Evolutionary conservation across 2,329 filamentous ascomycete genomes (phyloP).

Genomic region (Sporothrix variecibatus): DNA sequence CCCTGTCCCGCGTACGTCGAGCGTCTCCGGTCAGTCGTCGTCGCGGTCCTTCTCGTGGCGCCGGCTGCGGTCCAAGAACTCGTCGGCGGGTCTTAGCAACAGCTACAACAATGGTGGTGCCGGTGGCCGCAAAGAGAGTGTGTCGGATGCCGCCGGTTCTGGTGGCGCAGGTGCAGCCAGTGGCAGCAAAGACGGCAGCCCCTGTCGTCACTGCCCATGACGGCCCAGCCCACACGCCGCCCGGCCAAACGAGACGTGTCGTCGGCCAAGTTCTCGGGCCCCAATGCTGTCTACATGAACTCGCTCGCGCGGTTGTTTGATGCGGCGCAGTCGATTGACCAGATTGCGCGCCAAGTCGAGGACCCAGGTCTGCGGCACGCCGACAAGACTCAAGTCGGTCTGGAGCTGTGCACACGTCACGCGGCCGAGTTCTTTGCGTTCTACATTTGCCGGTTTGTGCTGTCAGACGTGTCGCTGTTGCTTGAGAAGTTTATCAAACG

Average conservation of each 20-base stretch:
- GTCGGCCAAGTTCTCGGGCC: conserved; percentile 73
- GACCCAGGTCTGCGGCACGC: conserved; percentile 90
- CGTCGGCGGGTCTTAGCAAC: conserved; percentile 60
- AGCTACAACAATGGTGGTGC: conserved; percentile 45
- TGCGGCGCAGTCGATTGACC: conserved; percentile 87
- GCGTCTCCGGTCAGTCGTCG: conserved; percentile 72
- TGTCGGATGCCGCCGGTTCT: conserved; percentile 45
- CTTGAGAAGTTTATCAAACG: conserved; percentile 97
- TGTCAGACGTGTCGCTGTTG: conserved; percentile 79
- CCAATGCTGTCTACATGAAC: conserved; percentile 88
- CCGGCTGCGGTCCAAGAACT: conserved; percentile 86
- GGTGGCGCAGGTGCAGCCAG: not conserved
- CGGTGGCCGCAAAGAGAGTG: conserved; percentile 44
- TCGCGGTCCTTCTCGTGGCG: conserved; percentile 84
- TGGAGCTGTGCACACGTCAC: conserved; percentile 90
- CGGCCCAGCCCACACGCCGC: conserved; percentile 62
- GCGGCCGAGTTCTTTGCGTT: conserved; percentile 98
- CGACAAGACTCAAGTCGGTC: conserved; percentile 89
- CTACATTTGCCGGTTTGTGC: conserved; percentile 92
- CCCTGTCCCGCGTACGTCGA: conserved; percentile 56
- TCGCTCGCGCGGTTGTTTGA: conserved; percentile 89
- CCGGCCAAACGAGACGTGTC: conserved; percentile 71
- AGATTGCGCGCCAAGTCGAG: conserved; percentile 94
- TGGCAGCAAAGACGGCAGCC: conserved; percentile 10
- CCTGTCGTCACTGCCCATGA: conserved; percentile 78